These are phyloP conservation scores for Simplicillium sp. DNA, from an alignment of 2,329 filamentous ascomycete genomes.

Conservation along the genomic window DNA sequence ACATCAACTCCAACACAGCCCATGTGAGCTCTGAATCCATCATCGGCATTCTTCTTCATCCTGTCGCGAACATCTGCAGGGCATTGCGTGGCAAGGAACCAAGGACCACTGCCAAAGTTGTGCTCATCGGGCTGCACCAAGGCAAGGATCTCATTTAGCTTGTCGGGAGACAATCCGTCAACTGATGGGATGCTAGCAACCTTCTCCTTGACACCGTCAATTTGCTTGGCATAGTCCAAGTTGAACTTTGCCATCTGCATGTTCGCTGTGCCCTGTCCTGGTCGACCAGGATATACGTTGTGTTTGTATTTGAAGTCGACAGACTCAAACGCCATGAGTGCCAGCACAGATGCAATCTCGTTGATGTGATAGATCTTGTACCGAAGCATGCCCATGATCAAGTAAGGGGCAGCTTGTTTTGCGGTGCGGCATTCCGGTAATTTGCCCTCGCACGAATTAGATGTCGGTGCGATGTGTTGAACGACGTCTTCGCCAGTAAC, in stretches of 20 bases:
- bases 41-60: constrained; percentile 27
- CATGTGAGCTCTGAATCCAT: constrained; percentile 36
- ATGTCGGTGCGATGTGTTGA: constrained; percentile 45
- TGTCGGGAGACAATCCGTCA: constrained; percentile 17
- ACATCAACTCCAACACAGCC: constrained; percentile 31
- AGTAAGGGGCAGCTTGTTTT: constrained; percentile 45
- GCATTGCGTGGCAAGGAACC: constrained; percentile 41
- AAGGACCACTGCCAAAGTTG: constrained; percentile 44
- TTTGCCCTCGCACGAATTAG: constrained; percentile 39
- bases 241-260: constrained; percentile 40
- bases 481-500: constrained; percentile 29
- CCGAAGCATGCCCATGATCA: constrained; percentile 45
- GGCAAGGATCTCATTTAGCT: constrained; percentile 30
- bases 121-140: constrained; percentile 37
- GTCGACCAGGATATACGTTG: constrained; percentile 46
- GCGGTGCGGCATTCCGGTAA: constrained; percentile 57
- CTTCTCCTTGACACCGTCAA: constrained; percentile 26
- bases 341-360: constrained; percentile 60
- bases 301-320: constrained; percentile 61
- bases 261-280: constrained; percentile 62
- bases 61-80: constrained; percentile 15
- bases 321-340: constrained; percentile 64
- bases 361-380: constrained; percentile 45
- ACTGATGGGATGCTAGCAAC: constrained; percentile 17
- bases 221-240: constrained; percentile 33